Base-by-base conservation (phyloP, 2,329 filamentous ascomycete species). In the Xylariales sp. region DNA sequence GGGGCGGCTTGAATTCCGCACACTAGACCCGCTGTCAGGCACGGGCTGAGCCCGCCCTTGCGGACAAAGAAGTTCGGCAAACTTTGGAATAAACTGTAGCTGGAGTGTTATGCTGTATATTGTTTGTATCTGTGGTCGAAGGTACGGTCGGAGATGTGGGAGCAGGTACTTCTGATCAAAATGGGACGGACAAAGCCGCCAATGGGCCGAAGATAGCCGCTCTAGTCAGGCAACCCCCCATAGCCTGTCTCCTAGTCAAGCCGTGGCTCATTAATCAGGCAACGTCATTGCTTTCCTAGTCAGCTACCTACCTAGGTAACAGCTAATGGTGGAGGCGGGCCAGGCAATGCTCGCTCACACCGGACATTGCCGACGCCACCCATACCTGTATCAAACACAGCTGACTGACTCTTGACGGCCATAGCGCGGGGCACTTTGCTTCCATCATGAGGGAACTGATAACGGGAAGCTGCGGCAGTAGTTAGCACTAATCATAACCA, bases 151-250 rank as follows among this genome's bases (percentile, higher is more conserved):
- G 49, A 18, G 54, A 56, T 58, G 53, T 34, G 34, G 43, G 61
- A 56, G 6, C 55, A 61, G 66, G 68, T 67, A 66, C 64, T 50
- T 60, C 43, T 53, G 43, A 62, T 52, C 66, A 23, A 23, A 45
- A 46, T 61, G 55, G 50, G 63, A 73, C 65, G 52, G 62, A 73
- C 68, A 71, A 71, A 72, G 71, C 73, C 68, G 70, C 69, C 62
- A 65, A 57, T 68, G 63, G 66, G 72, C 75, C 75, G 75, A 75
- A 71, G 72, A 68, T 76, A 76, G 71, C 75, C 75, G 73, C 57
- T n/a, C 58, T 64, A 55, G 23, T 53, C 28, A 64, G 45, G 55
- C 46, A 56, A 45, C n/a, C 23, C 28, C 23, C 23, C 23, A 23
- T 23, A 23, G 23, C 23, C 10, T 6, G 23, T 28, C 23, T n/a